These are phyloP conservation scores for Telopea speciosissima DNA, from an alignment of 177 flowering plant genomes.

Conservation along the genomic window DNA sequence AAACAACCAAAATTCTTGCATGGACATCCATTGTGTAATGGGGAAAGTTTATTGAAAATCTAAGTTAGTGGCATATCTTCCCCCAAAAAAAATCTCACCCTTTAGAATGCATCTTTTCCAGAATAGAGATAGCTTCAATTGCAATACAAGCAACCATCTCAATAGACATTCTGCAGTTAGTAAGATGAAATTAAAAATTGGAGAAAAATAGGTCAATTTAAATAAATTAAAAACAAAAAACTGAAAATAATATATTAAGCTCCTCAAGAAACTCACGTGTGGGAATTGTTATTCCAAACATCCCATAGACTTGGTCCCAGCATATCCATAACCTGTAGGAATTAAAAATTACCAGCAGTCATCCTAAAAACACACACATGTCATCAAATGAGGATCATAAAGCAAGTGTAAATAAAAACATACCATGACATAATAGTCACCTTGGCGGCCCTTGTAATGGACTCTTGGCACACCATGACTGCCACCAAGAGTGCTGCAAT, in stretches of 20 bases:
- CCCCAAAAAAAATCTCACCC: conserved; percentile 43
- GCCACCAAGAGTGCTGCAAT: conserved; percentile 68
- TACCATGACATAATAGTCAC: conserved; percentile 88
- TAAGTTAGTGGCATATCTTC: too few species aligned
- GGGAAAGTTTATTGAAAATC: too few species aligned
- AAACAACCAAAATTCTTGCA: neutral
- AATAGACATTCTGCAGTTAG: conserved; percentile 63
- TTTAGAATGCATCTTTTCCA: conserved; percentile 89
- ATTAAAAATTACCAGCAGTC: neutral
- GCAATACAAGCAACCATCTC: conserved; percentile 98
- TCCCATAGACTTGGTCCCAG: conserved; percentile 99
- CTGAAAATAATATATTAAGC: too few species aligned
- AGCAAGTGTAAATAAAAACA: conserved; percentile 6
- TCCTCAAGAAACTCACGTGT: conserved; percentile 44
- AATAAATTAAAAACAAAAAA: too few species aligned
- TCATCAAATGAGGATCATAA: neutral
- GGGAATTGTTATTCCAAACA: conserved; percentile 78
- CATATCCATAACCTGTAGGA: conserved; percentile 86
- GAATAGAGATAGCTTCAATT: conserved; percentile 83
- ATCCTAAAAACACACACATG: neutral
- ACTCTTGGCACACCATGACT: conserved; percentile 86
- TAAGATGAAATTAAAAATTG: conserved; percentile 1
- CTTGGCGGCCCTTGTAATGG: conserved; percentile 80
- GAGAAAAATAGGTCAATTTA: neutral
- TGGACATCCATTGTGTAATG: too few species aligned